Conservation (phyloP, 805 yeast species). For the Nakazawaea populi region DNA sequence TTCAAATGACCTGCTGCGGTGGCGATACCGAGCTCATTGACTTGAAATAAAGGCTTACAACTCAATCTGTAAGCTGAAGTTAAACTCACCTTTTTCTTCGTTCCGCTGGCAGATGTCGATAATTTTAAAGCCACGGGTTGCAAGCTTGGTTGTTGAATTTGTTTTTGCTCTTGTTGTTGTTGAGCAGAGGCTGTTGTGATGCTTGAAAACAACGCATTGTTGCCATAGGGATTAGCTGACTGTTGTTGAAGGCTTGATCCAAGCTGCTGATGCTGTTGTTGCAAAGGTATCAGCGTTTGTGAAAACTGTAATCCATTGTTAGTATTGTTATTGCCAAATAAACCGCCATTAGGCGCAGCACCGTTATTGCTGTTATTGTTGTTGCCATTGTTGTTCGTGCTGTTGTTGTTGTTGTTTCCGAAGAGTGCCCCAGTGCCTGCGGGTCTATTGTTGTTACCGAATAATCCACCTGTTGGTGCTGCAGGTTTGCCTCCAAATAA, state of each 20-base stretch:
- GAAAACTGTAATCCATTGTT: not conserved
- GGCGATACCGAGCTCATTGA: constrained; percentile 11
- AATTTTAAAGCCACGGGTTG: constrained; percentile 42
- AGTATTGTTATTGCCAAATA: constrained; percentile 14
- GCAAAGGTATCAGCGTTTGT: constrained; percentile 5
- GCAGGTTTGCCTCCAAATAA: constrained; percentile 12
- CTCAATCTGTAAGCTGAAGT: constrained; percentile 56
- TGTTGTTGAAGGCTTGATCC: constrained; percentile 25
- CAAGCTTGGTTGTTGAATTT: constrained; percentile 8
- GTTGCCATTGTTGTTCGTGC: constrained; percentile 6
- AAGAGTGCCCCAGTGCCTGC: constrained; percentile 31
- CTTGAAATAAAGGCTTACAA: constrained; percentile 52
- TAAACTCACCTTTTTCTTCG: constrained; percentile 56
- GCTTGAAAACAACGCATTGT: constrained; percentile 54
- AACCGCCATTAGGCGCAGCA: constrained; percentile 11
- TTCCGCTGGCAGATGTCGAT: constrained; percentile 26
- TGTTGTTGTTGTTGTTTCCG: constrained; percentile 24
- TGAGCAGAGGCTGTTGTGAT: constrained; percentile 31
- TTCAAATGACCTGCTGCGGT: not conserved
- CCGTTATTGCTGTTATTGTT: constrained; percentile 11
- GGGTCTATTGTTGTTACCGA: constrained; percentile 17
- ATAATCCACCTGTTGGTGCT: constrained; percentile 19
- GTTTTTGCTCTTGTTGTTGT: constrained; percentile 6
- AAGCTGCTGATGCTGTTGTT: constrained; percentile 19
- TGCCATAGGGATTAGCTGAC: constrained; percentile 69